Base-by-base conservation (phyloP, 352 stramenopile species). In the Blastocystis sp. region DNA sequence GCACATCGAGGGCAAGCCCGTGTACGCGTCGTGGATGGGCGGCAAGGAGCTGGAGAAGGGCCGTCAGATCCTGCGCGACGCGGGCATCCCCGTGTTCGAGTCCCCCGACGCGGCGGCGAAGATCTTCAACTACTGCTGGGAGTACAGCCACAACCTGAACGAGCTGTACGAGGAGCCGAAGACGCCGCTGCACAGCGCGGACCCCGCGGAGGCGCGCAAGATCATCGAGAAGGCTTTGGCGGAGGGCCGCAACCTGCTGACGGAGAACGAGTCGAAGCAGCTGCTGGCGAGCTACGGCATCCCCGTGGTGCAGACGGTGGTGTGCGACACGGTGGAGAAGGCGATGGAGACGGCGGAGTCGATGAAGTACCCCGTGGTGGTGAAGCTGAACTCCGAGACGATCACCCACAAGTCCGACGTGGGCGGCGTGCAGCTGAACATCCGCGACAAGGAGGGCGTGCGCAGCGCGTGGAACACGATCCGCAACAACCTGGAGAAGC, bases 1-100 rank as follows among this genome's bases (percentile, higher is more conserved):
- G 38, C 89, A 89, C 43, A 90, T 89, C 70, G 53, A 64, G n/a
- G 86, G 41, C 59, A 91, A 91, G 48, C 90, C 90, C 41, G 90
- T 91, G 17, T 45, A 91, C 11, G 88, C 90, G 11, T 91, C 89
- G 19, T 91, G 89, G 89, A 91, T 91, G 90, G 90, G 90, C 14
- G 89, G 89, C 23, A 48, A 62, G 7, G 70, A 88, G 41, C 88
- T 91, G 38, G 67, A 87, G 56, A 89, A 89, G 76, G 90, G 90
- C 41, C 45, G 89, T 28, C 53, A 66, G 38, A 90, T 91, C 80
- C 80, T 91, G 40, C 71, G 90, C 76, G 78, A 87, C 52, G 88
- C 89, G 23, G 89, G 89, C 28, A 34, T 34, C 28, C 28, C 28
- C 28, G 28, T 34, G 28, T 34, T 34, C 28, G 28, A 34, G 28